Evolutionary conservation across 257 asterid genomes (phyloP).

Genomic region (Nicotiana tomentosiformis): DNA sequence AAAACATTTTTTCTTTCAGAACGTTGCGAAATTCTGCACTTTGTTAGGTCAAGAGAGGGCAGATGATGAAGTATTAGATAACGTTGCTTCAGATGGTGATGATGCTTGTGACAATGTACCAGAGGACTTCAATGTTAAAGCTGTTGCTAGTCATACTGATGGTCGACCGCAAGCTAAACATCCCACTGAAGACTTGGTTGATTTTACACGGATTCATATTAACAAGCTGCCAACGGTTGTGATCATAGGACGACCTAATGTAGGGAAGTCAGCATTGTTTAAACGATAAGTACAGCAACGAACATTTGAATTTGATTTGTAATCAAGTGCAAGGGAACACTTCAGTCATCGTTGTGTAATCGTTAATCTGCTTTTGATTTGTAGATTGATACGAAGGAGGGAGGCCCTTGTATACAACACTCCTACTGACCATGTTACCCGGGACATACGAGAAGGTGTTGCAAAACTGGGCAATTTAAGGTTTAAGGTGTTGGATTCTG

Average conservation of each 20-base stretch:
- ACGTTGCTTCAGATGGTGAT: constrained; percentile 27
- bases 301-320: background rate
- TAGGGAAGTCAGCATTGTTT: too few relatives aligned
- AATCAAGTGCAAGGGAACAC: too few relatives aligned
- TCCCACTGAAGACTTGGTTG: too few relatives aligned
- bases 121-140: constrained; percentile 27
- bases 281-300: background rate
- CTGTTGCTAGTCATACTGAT: constrained; percentile 8
- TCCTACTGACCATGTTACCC: constrained; percentile 57
- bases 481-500: constrained; percentile 16
- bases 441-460: constrained; percentile 91
- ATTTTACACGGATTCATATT: too few relatives aligned
- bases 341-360: constrained; percentile 8
- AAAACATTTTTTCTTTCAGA: constrained; percentile 17
- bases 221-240: too few relatives aligned
- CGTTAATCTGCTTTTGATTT: constrained; percentile 19
- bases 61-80: constrained; percentile 15
- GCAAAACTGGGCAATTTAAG: constrained; percentile 88
- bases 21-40: constrained; percentile 31
- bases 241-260: too few relatives aligned
- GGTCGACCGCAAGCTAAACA: constrained; percentile 28
- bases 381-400: constrained; percentile 70
- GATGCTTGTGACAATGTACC: background rate
- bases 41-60: constrained; percentile 23
- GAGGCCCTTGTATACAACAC: too few relatives aligned